Conservation (phyloP, 2,329 filamentous ascomycete species). For the Raffaelea ambrosiae region DNA sequence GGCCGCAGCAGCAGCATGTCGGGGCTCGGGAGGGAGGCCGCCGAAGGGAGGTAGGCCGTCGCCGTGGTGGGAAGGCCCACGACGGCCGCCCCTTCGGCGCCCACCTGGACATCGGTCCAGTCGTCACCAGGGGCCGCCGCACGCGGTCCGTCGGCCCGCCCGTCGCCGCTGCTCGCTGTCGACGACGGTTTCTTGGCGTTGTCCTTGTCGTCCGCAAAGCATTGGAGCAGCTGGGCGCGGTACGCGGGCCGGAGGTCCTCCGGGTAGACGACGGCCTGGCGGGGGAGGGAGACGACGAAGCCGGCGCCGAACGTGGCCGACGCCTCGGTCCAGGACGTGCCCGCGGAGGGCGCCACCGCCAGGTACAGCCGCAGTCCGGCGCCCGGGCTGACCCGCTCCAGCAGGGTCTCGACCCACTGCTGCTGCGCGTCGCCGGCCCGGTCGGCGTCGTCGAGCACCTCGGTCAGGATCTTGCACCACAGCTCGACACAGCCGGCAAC, state of each 20-base stretch:
- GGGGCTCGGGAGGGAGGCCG: conserved; percentile 32
- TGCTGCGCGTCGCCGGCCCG: conserved; percentile 25
- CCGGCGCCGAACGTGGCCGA: conserved; percentile 12
- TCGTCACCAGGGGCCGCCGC: conserved; percentile 24
- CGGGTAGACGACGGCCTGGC: conserved; percentile 19
- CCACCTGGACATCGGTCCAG: conserved; percentile 34
- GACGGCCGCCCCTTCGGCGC: conserved; percentile 27
- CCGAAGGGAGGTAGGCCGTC: conserved; percentile 27
- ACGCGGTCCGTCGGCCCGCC: no score
- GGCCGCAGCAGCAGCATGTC: conserved; percentile 37
- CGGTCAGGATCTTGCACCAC: conserved; percentile 28
- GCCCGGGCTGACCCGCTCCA: conserved; percentile 24
- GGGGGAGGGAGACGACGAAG: conserved; percentile 31
- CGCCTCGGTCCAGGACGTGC: conserved; percentile 28
- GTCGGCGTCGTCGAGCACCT: conserved; percentile 23
- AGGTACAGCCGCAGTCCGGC: conserved; percentile 25
- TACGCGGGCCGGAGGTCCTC: conserved; percentile 27
- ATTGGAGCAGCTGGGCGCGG: conserved; percentile 23
- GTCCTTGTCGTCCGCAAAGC: conserved; percentile 23
- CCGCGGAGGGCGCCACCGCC: no score
- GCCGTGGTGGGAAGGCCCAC: conserved; percentile 3
- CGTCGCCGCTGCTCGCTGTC: conserved; percentile 2
- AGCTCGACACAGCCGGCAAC: conserved; percentile 27
- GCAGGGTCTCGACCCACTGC: conserved; percentile 31
- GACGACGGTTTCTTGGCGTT: background rate